These are phyloP conservation scores for Mitragyna speciosa DNA, from an alignment of 257 asterid species.

Conservation along the genomic window DNA sequence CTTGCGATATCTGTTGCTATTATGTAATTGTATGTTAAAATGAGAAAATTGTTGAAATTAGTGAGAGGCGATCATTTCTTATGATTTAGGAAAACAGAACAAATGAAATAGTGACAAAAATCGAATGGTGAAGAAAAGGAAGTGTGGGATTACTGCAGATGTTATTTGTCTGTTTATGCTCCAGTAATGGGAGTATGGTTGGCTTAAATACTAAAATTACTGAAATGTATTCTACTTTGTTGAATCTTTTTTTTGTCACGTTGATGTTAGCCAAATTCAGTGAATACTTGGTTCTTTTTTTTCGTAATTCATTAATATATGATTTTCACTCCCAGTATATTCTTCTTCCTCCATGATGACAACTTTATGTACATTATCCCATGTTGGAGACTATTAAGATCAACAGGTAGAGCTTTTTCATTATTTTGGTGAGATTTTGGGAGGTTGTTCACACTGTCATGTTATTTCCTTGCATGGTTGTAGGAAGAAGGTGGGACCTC, in stretches of 20 bases:
- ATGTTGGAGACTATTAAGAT: neutral
- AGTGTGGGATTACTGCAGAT: neutral
- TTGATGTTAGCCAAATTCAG: neutral
- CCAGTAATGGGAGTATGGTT: neutral
- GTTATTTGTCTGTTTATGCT: neutral
- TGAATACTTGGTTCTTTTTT: neutral
- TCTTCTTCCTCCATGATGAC: neutral
- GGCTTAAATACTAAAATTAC: neutral
- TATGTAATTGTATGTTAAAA: neutral
- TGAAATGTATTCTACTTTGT: neutral
- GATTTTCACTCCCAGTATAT: neutral
- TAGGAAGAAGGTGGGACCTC: constrained; percentile 65
- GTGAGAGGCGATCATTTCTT: neutral
- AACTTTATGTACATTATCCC: neutral
- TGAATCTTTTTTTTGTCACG: neutral
- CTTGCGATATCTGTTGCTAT: neutral
- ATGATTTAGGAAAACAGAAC: neutral
- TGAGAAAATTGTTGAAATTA: no score
- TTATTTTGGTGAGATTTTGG: neutral
- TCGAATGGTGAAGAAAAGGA: neutral
- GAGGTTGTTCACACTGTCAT: constrained; percentile 17
- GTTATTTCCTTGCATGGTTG: constrained; percentile 26
- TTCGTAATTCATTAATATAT: no score
- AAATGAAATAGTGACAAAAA: neutral
- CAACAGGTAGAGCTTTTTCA: neutral